phyloP scores from a whole-genome alignment of 202 grass and related monocot genomes.

The Panicum virgatum region DNA sequence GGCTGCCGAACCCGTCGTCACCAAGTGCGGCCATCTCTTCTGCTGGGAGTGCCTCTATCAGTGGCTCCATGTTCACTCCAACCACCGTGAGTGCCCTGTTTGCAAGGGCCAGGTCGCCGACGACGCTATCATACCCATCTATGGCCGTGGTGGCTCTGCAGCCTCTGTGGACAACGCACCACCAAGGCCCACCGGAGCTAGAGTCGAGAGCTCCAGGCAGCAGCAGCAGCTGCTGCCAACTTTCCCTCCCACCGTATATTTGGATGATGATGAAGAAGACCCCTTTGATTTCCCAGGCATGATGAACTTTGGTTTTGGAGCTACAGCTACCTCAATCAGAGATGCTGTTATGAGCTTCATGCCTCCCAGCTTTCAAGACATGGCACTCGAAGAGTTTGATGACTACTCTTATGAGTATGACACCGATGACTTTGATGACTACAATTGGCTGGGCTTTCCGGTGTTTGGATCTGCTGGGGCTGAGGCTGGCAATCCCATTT shows the following conservation, averaged over 20 bases:
- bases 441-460: neutral
- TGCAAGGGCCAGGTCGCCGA: constrained; percentile 85
- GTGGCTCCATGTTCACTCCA: constrained; percentile 82
- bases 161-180: constrained; percentile 36
- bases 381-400: neutral
- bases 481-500: neutral
- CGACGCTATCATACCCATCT: constrained; percentile 70
- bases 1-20: constrained; percentile 79
- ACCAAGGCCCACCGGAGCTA: constrained; percentile 68
- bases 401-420: neutral
- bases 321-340: neutral
- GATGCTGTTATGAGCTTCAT: neutral
- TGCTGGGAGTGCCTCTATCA: constrained; percentile 94
- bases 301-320: neutral
- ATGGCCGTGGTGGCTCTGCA: constrained; percentile 72
- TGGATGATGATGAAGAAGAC: constrained; percentile 9
- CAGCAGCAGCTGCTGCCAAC: constrained; percentile 27
- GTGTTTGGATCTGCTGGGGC: neutral
- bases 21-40: constrained; percentile 85
- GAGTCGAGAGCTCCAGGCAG: constrained; percentile 85
- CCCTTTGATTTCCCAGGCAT: constrained; percentile 10
- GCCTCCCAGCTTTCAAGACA: neutral
- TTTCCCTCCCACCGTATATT: neutral
- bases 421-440: constrained; percentile 7
- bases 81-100: constrained; percentile 80